phyloP scores from a whole-genome alignment of 2,329 filamentous ascomycete genomes.

The Didymella arachidicola region DNA sequence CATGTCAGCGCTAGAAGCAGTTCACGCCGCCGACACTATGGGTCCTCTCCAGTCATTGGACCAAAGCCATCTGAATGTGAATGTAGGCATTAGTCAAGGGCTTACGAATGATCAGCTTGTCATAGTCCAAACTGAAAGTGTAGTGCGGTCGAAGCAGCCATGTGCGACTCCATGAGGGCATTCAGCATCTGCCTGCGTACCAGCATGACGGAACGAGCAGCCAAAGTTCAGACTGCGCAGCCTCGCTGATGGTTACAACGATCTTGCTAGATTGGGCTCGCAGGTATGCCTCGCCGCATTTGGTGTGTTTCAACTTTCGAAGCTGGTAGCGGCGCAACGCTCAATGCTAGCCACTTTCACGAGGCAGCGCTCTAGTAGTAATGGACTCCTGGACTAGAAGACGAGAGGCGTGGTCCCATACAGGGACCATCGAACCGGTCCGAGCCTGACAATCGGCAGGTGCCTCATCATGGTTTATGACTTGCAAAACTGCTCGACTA shows the following conservation, averaged over 20 bases:
- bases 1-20: constrained; percentile 35
- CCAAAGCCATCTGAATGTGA: constrained; percentile 18
- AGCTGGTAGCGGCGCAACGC: constrained; percentile 9
- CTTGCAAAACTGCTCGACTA: constrained; percentile 29
- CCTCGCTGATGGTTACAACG: constrained; percentile 25
- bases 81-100: constrained; percentile 24
- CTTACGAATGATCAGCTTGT: constrained; percentile 23
- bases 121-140: constrained; percentile 19
- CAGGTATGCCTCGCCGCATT: constrained; percentile 23
- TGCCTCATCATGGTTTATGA: constrained; percentile 35
- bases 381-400: constrained; percentile 2
- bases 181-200: constrained; percentile 22
- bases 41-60: constrained; percentile 20
- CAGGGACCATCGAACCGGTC: constrained; percentile 20
- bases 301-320: constrained; percentile 18
- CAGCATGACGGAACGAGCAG: constrained; percentile 11
- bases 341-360: constrained; percentile 3
- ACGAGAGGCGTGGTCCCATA: constrained; percentile 9
- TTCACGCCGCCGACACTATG: constrained; percentile 15
- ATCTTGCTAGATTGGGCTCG: constrained; percentile 18
- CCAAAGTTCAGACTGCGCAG: constrained; percentile 29
- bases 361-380: constrained; percentile 12
- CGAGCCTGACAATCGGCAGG: constrained; percentile 27
- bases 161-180: constrained; percentile 26
- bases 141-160: constrained; percentile 8